Conservation (phyloP, 805 yeast genomes). For the Cyberlindnera xishuangbannaensis region DNA sequence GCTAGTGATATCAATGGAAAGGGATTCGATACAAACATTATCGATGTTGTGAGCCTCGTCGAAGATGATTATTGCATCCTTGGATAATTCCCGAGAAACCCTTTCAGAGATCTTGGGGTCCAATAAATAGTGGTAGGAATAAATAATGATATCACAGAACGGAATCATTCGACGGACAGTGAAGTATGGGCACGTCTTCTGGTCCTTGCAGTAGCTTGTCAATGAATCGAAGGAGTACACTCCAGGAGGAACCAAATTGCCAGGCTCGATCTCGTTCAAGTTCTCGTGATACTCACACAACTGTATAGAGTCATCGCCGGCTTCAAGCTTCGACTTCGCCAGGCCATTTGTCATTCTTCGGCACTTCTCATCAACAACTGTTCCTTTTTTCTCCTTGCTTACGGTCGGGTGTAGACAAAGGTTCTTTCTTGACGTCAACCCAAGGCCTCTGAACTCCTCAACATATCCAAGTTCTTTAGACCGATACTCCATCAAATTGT, state of each 20-base stretch:
- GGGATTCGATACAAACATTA: conserved; percentile 95
- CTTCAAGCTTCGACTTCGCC: conserved; percentile 59
- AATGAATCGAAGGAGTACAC: conserved; percentile 90
- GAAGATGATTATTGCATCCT: conserved; percentile 89
- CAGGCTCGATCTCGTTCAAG: conserved; percentile 79
- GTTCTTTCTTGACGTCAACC: conserved; percentile 91
- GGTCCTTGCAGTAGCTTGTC: conserved; percentile 66
- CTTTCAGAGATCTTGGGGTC: conserved; percentile 97
- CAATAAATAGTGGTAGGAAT: conserved; percentile 90
- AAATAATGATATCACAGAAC: conserved; percentile 87
- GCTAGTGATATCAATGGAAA: conserved; percentile 87
- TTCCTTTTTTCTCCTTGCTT: conserved; percentile 83
- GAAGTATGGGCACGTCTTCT: conserved; percentile 91
- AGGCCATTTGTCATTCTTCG: conserved; percentile 92
- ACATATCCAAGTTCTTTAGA: conserved; percentile 74
- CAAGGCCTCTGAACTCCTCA: conserved; percentile 92
- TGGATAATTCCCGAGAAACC: conserved; percentile 86
- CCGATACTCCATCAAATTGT: conserved; percentile 82
- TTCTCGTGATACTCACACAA: conserved; percentile 91
- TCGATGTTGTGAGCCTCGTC: conserved; percentile 99
- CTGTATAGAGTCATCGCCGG: conserved; percentile 41
- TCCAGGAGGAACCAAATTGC: conserved; percentile 84
- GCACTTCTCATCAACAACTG: conserved; percentile 92
- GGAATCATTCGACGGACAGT: conserved; percentile 98
- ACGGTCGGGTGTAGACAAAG: conserved; percentile 87